Percentiles rank a stretch among this genome's conserved stretches.
These are phyloP conservation scores for Penicillium canariense DNA, from an alignment of 495 filamentous ascomycete species.

Conservation along the genomic window DNA sequence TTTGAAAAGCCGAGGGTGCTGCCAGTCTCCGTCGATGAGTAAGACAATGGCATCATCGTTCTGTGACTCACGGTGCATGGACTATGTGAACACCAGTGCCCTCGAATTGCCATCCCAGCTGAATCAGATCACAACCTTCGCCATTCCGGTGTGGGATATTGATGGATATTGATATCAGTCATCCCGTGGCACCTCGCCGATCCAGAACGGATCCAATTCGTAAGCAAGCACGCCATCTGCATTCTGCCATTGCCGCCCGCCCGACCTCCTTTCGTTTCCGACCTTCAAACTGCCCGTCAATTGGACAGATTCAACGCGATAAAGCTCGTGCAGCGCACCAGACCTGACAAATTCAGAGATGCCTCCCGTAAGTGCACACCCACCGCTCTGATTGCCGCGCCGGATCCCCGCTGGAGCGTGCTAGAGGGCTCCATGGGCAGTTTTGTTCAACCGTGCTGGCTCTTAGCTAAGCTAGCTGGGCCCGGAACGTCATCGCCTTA, in stretches of 20 bases:
- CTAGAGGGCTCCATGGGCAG: neutral
- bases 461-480: slow-evolving; percentile 25
- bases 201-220: slow-evolving; percentile 5
- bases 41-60: neutral
- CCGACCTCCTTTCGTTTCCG: neutral
- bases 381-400: neutral
- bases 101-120: no score
- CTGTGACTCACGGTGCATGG: neutral
- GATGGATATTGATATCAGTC: neutral
- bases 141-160: neutral
- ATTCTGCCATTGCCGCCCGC: neutral
- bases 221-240: slow-evolving; percentile 7
- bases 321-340: neutral
- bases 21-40: neutral
- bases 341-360: slow-evolving; percentile 5
- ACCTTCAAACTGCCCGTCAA: neutral
- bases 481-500: slow-evolving; percentile 29
- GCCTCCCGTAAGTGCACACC: neutral
- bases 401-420: neutral
- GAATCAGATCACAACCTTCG: no score
- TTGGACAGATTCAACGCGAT: neutral
- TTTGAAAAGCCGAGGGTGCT: neutral
- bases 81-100: no score
- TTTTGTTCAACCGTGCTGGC: slow-evolving; percentile 16
- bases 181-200: neutral